Base-by-base conservation (phyloP, 306 rosid species). In the Ormosia emarginata region DNA sequence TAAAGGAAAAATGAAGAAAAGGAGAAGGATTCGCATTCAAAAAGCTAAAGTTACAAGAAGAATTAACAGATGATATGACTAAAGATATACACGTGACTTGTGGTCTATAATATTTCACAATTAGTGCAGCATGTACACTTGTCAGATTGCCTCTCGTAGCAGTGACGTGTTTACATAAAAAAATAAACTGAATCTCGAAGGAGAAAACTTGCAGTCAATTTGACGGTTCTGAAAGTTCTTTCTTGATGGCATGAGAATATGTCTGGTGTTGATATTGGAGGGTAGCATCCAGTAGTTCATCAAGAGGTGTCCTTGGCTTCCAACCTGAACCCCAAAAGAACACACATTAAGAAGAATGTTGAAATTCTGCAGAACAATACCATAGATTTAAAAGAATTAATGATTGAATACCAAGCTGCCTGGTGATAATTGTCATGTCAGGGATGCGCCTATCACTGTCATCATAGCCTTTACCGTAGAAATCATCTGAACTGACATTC, bases 381-480 rank as follows among this genome's bases (percentile, higher is more conserved):
- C 49, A 30, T 14, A 37, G 49, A 46, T 33, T 72, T 30, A 24
- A 4, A 34, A 68, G 64, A 44, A 18, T 17, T 36, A 40, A 50
- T 61, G 53, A 63, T 41, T 71, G 14, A 71, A 69, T 91, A 94
- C 98, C 98, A 36, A 94, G 95, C 79, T 94, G 97, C 81, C 15
- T 89, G 75, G 87, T 89, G 84, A 94, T 92, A 39, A 88, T 88
- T 79, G 94, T 88, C 98, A 94, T 92, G 87, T 92, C 97, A 0
- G 98, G 97, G 69, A 94, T 91, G 84, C 98, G 88, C 88, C 87
- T 89, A 63, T 94, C 97, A 41, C 97, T 92, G 81, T 94, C 98
- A 43, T 94, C 98, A 29, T 94, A 94, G 32, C 98, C 98, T 68
- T 86, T 91, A 17, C 98, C 98, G 2, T 94, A 94, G 71, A 94